A percentile compares a stretch with the other conserved stretches of the same genome.
Evolutionary conservation across 2,329 filamentous ascomycete species (phyloP).

Genomic region (Dothideomycetes sp.): DNA sequence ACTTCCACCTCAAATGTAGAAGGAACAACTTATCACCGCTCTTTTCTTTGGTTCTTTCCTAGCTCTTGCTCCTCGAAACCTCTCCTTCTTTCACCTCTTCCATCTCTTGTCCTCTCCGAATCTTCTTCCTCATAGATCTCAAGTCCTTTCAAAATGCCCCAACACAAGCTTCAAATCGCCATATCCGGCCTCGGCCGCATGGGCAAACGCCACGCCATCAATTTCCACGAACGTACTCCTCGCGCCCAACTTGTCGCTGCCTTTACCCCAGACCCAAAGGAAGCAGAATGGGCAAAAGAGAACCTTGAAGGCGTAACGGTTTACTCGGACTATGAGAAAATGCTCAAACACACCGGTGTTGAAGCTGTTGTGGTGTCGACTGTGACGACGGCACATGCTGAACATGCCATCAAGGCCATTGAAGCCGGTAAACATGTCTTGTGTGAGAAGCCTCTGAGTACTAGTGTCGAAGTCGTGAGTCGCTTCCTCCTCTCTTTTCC

Average conservation of each 20-base stretch:
- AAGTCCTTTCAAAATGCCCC: conserved; percentile 23
- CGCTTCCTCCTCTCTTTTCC: not conserved
- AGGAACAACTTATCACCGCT: no score
- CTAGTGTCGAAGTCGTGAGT: conserved; percentile 49
- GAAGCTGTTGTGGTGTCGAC: conserved; percentile 48
- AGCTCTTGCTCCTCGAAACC: no score
- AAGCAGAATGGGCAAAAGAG: conserved; percentile 40
- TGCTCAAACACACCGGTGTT: conserved; percentile 47
- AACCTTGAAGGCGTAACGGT: conserved; percentile 44
- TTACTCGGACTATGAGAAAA: conserved; percentile 47
- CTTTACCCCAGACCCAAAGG: conserved; percentile 35
- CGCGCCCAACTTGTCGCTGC: conserved; percentile 40
- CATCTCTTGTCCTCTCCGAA: no score
- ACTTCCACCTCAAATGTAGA: no score
- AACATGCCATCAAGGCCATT: conserved; percentile 50
- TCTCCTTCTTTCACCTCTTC: no score
- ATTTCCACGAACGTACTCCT: conserved; percentile 38
- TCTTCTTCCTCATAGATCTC: not conserved
- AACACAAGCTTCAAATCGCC: conserved; percentile 35
- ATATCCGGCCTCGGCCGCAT: conserved; percentile 42
- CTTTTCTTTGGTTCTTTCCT: no score
- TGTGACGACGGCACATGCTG: conserved; percentile 47
- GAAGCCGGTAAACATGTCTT: conserved; percentile 46
- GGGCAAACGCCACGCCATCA: conserved; percentile 40
- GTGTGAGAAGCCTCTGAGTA: conserved; percentile 53